phyloP scores from a whole-genome alignment of 768 basidiomycete genomes.

The Boletus vinaceobasis region DNA sequence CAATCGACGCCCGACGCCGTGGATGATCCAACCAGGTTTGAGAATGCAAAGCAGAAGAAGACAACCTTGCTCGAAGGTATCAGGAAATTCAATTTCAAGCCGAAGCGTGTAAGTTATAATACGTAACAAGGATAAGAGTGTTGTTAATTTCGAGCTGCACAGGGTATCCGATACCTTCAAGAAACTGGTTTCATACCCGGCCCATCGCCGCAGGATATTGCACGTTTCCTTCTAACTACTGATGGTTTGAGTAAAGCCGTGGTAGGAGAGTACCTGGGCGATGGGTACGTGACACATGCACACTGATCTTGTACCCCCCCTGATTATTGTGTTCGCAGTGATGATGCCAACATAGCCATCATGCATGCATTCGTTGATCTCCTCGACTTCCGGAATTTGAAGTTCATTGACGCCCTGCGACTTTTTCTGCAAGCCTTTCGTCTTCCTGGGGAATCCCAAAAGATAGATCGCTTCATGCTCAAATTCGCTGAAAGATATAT shows the following conservation, averaged over 20 bases:
- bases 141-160: constrained; percentile 1
- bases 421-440: constrained; percentile 93
- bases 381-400: constrained; percentile 77
- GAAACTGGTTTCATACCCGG: constrained; percentile 84
- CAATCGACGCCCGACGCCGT: constrained; percentile 71
- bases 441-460: constrained; percentile 94
- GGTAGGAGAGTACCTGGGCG: constrained; percentile 98
- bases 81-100: constrained; percentile 97
- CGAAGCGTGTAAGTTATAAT: constrained; percentile 71
- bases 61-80: constrained; percentile 92
- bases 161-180: constrained; percentile 89
- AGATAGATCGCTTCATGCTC: constrained; percentile 98
- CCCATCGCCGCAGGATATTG: constrained; percentile 71
- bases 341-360: constrained; percentile 82
- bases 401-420: constrained; percentile 88
- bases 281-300: constrained; percentile 61
- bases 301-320: background rate
- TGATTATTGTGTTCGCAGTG: constrained; percentile 44
- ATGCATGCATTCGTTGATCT: constrained; percentile 98
- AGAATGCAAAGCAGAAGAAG: constrained; percentile 95
- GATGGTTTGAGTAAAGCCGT: constrained; percentile 93
- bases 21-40: constrained; percentile 93
- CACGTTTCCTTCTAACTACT: constrained; percentile 77
- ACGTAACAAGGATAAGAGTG: background rate
- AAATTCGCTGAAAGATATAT: constrained; percentile 98